Evolutionary conservation across 2,329 filamentous ascomycete species (phyloP).

Genomic region (Ophiobolus disseminans): DNA sequence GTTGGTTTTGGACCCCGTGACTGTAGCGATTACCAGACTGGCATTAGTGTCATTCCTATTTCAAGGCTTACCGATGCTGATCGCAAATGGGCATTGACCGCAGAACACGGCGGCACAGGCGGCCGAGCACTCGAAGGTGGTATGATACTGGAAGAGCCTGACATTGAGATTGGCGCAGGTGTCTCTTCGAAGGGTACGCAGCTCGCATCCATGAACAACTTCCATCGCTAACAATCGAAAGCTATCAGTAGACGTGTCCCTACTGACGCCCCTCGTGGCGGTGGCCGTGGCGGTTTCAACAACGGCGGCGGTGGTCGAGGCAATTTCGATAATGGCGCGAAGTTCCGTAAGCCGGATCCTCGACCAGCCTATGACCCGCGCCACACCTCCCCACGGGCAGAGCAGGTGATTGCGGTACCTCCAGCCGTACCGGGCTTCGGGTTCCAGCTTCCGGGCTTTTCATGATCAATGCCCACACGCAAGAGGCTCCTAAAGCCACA

Average conservation of each 20-base stretch:
- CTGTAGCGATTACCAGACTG: constrained; percentile 93
- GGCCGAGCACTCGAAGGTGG: constrained; percentile 80
- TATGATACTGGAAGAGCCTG: constrained; percentile 93
- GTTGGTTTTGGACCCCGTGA: constrained; percentile 96
- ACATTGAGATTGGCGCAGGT: constrained; percentile 97
- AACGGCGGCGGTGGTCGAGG: constrained; percentile 19
- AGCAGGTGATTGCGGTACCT: constrained; percentile 57
- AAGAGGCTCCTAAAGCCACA: no score
- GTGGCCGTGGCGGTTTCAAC: constrained; percentile 24
- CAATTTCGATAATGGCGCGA: constrained; percentile 30
- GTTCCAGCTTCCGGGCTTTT: constrained; percentile 53
- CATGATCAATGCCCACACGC: no score
- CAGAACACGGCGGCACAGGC: constrained; percentile 91
- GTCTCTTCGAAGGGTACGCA: constrained; percentile 84
- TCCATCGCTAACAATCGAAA: constrained; percentile 22
- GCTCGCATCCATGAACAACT: neutral
- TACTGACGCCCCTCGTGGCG: constrained; percentile 38
- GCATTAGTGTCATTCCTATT: constrained; percentile 92
- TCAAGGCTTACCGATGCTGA: constrained; percentile 93
- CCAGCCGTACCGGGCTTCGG: constrained; percentile 63
- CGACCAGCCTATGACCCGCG: constrained; percentile 37
- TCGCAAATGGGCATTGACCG: constrained; percentile 94
- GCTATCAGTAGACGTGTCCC: constrained; percentile 48
- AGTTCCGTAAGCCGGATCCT: constrained; percentile 40
- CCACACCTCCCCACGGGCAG: constrained; percentile 42